Evolutionary conservation across 345 rosid species (phyloP).

Genomic region (Laguncularia racemosa): DNA sequence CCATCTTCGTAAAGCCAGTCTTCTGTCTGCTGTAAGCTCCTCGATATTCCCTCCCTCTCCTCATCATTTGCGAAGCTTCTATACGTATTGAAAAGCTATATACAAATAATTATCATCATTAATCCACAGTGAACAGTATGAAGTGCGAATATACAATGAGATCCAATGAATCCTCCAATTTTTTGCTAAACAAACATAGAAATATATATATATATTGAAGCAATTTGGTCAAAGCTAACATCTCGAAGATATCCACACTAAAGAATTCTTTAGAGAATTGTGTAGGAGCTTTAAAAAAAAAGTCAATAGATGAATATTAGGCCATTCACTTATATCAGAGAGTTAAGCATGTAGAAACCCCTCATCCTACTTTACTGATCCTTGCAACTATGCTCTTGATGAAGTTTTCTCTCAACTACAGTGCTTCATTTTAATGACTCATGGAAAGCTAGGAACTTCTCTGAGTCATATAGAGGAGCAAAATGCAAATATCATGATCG

Average conservation of each 20-base stretch:
- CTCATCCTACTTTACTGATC: no score
- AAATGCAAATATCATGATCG: neutral
- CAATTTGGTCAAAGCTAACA: neutral
- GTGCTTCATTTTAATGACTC: neutral
- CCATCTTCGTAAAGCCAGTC: constrained; percentile 65
- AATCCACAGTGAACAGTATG: neutral
- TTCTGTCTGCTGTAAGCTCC: constrained; percentile 46
- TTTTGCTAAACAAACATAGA: neutral
- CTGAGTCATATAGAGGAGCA: neutral
- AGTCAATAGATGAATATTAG: no score
- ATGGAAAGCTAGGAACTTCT: neutral
- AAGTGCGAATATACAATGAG: no score
- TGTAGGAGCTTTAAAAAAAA: no score
- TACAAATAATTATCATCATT: constrained; percentile 3
- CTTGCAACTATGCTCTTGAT: no score
- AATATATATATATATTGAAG: neutral
- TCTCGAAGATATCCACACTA: no score
- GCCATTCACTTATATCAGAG: no score
- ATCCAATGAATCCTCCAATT: neutral
- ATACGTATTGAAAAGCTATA: constrained; percentile 44
- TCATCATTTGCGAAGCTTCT: constrained; percentile 39
- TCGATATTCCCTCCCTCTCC: constrained; percentile 48
- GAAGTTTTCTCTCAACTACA: neutral
- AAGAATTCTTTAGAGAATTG: no score
- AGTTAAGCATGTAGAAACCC: no score